Evolutionary conservation across 1,139 yeast species (phyloP).

Genomic region (Yamadazyma triangularis): DNA sequence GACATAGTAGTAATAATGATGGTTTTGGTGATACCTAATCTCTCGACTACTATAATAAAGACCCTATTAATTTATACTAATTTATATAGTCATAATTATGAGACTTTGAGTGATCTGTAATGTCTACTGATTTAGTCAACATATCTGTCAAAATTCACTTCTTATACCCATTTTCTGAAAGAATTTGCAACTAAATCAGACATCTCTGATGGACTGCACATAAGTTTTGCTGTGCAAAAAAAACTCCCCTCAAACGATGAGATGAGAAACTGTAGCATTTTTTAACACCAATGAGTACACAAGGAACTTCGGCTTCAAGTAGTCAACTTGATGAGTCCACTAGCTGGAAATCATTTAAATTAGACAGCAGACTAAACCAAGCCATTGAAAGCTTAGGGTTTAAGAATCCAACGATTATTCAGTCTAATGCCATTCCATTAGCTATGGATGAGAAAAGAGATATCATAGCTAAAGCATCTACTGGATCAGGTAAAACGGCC

Average conservation of each 20-base stretch:
- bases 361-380: conserved; percentile 80
- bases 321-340: conserved; percentile 67
- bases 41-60: background rate
- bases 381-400: conserved; percentile 82
- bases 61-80: background rate
- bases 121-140: background rate
- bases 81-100: background rate
- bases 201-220: background rate
- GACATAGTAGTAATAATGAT: background rate
- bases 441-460: conserved; percentile 86
- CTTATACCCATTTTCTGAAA: background rate
- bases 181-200: background rate
- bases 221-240: background rate
- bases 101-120: background rate
- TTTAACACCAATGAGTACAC: conserved; percentile 4
- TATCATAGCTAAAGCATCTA: conserved; percentile 81
- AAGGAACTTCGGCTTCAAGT: conserved; percentile 46
- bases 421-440: conserved; percentile 85
- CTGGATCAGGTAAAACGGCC: conserved; percentile 90
- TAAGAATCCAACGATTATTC: conserved; percentile 83
- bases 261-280: conserved; percentile 6
- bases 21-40: background rate
- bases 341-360: conserved; percentile 65
- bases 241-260: conserved; percentile 3
- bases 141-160: background rate